Evolutionary conservation across 441 rosid genomes (phyloP).

Genomic region (Melastoma candidum): DNA sequence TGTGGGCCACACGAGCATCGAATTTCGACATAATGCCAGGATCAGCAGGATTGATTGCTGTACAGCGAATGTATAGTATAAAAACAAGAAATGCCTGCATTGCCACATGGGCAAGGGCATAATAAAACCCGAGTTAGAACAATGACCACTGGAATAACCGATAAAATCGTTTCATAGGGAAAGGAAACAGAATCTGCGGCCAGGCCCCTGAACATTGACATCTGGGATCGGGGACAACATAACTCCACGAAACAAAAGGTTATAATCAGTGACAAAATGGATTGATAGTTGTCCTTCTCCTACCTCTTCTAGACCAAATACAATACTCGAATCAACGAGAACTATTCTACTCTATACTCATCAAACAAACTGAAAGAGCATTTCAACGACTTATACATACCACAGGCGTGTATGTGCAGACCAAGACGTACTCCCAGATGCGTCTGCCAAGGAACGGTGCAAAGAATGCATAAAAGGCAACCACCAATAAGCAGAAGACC

Average conservation of each 20-base stretch:
- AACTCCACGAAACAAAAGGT: no score
- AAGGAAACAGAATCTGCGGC: no score
- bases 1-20: slow-evolving; percentile 19
- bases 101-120: slow-evolving; percentile 1
- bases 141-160: slow-evolving; percentile 2
- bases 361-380: background rate
- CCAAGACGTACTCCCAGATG: slow-evolving; percentile 44
- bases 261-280: no score
- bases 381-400: slow-evolving; percentile 26
- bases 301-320: no score
- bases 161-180: background rate
- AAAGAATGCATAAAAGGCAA: slow-evolving; percentile 68
- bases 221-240: no score
- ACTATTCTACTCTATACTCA: background rate
- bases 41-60: slow-evolving; percentile 71
- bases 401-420: slow-evolving; percentile 53
- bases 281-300: no score
- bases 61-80: slow-evolving; percentile 55
- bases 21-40: slow-evolving; percentile 65
- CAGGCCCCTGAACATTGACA: no score
- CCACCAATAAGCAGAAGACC: slow-evolving; percentile 57
- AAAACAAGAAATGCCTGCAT: slow-evolving; percentile 58
- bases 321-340: background rate
- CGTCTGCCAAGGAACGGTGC: slow-evolving; percentile 66
- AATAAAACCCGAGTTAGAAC: slow-evolving; percentile 6